Evolutionary conservation across 169 alveolate genomes (phyloP), one percentile per base, ranked within the genome.

Genomic region (Toxoplasma gondii): DNA sequence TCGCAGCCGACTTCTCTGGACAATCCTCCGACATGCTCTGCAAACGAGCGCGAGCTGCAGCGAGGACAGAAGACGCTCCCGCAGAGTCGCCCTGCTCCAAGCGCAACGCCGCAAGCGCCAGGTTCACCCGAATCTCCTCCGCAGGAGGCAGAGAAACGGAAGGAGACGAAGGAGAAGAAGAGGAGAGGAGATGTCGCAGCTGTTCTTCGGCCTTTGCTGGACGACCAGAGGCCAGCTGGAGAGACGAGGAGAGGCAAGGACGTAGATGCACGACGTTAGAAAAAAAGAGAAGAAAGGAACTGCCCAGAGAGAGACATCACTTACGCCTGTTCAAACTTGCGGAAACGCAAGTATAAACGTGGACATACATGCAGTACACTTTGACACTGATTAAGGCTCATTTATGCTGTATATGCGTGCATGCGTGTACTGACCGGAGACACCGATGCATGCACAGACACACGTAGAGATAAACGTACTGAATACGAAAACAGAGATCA

Each of bases 131-230:
- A 19, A 82, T 38, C 16, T 12, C 38, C 64, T 82, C 69, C 53
- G 53, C 38, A 34, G 53, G 43, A 64, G 90, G 64, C 90, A 41
- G 41, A 24, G 67, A 17, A n/a, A 17, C 38, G 41, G 43, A 12
- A 19, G 22, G 17, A n/a, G 22, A 17, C 41, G 41, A 12, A 19
- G 22, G 41, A 17, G 43, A 17, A 78, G 86, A 38, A 39, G 90
- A 17, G 9, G 84, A 1, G 36, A 43, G 67, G 7, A 82, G 41
- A 64, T 82, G 69, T 24, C 54, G 90, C 17, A 82, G 90, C 67
- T 82, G 90, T 31, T 82, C 90, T 24, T 82, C 90, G n/a, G 64
- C 67, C 90, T 44, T 82, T 4, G 67, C 69, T 0, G 64, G 90
- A 24, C 67, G 90, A 24, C 90, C 90, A 22, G 41, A 9, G n/a